Base-by-base conservation (phyloP, 768 basidiomycete genomes). In the Cystofilobasidium ferigula region DNA sequence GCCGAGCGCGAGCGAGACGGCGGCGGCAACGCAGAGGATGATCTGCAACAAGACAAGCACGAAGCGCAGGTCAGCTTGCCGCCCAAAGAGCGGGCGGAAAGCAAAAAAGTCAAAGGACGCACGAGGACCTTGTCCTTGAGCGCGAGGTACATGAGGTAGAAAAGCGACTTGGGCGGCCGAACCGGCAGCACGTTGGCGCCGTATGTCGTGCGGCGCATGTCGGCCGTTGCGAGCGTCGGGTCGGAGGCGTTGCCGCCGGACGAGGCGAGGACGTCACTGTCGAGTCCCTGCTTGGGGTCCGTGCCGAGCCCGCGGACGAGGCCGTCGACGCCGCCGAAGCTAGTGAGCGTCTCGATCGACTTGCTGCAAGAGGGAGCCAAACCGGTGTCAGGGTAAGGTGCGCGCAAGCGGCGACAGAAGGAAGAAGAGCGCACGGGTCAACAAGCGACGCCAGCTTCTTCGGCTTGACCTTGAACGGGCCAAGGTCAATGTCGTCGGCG, bases 121-220 rank as follows among this genome's bases (percentile, higher is more conserved):
- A 89, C 87, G 76, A 93, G 78, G 70, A 93, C 88, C 78, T 90
- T 93, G 77, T 94, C 91, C 75, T 89, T 87, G 72, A 90, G 76
- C 1, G 91, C 89, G 48, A 84, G 76, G 85, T 85, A 89, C 87
- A 91, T 91, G 34, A 93, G 79, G 67, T 80, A 78, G 32, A 89
- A 78, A 51, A 94, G 77, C 6, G 81, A 80, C 73, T 89, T 91
- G 64, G 81, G 81, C 28, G 80, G 77, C n/a, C 87, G 82, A 0
- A 77, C 78, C 0, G 91, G 90, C 0, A 92, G 78, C 9, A 85
- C 71, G 72, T 94, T 93, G 64, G 79, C 78, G 20, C 90, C 89
- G 72, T 86, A 93, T 1, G 91, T 79, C 0, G 82, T 79, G 66
- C 79, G 76, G 22, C 91, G 80, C 43, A 85, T 83, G 14, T 83